Base-by-base conservation (phyloP, 495 filamentous ascomycete genomes). In the Talaromyces adpressus region DNA sequence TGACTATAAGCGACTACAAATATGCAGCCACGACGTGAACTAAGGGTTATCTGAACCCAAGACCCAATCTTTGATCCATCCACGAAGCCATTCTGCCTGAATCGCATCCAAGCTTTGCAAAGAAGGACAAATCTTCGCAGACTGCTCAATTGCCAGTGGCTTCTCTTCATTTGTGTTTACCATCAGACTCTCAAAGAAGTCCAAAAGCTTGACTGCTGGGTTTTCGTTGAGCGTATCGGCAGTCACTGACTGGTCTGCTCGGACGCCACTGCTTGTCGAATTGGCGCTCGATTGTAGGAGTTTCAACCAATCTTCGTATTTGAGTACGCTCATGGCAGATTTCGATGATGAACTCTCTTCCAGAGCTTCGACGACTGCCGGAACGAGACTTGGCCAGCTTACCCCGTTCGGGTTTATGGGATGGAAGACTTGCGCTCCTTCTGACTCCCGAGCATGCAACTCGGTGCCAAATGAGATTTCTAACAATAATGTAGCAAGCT, bases 401-500 rank as follows among this genome's bases (percentile, higher is more conserved):
- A 61, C 36, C 32, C 39, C 25, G 22, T 61, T 61, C 18, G 59
- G 59, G 22, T 61, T 61, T 12, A 29, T 51, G 18, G 59, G 59
- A 61, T 61, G 59, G 16, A 51, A 61, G n/a, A 61, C 23, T 22
- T 27, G 34, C 2, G 59, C 59, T 9, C 59, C 59, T 32, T 29
- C 9, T 12, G 59, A 1, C 9, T 47, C 6, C 12, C 2, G 18
- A 61, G 34, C 30, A 29, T 3, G 11, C 6, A 7, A 2, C 49
- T 53, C 49, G 6, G 23, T 12, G 52, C 25, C 8, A 32, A 61
- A 61, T 22, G 16, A 25, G 27, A 61, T 61, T 22, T 61, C 59
- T 11, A 61, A 18, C 6, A 61, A 27, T 18, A 61, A 32, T 11
- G 77, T 68, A 20, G 70, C 66, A 11, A 75, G 68, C 2, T 67